A percentile compares a stretch with the other conserved stretches of the same genome.
Conservation (phyloP, 768 basidiomycete species). For the Xerocomus brunneocitrinus region DNA sequence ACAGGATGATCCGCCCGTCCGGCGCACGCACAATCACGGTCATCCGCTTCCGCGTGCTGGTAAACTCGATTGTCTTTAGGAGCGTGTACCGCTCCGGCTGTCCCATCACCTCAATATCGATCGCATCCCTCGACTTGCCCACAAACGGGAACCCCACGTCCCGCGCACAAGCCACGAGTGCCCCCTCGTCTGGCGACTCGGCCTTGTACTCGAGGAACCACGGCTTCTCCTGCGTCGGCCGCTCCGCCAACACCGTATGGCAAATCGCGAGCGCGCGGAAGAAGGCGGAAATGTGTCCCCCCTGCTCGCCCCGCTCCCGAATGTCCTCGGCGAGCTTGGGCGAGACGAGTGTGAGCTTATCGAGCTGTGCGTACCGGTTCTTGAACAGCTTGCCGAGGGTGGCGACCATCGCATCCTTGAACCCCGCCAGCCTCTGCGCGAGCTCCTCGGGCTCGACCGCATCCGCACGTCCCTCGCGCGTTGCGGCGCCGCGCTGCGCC, state of each 20-base stretch:
- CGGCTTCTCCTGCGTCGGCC: constrained; percentile 59
- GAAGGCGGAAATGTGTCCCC: constrained; percentile 69
- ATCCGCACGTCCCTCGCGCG: constrained; percentile 70
- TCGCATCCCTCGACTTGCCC: constrained; percentile 59
- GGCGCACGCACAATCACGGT: constrained; percentile 85
- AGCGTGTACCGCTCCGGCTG: constrained; percentile 77
- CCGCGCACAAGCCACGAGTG: constrained; percentile 85
- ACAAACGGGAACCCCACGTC: constrained; percentile 94
- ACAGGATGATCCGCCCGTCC: constrained; percentile 76
- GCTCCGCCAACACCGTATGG: constrained; percentile 85
- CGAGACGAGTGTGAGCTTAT: constrained; percentile 84
- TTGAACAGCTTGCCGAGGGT: constrained; percentile 77
- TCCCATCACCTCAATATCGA: constrained; percentile 92
- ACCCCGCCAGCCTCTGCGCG: constrained; percentile 51
- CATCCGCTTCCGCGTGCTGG: constrained; percentile 93
- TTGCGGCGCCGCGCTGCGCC: constrained; percentile 88
- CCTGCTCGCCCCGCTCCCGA: constrained; percentile 57
- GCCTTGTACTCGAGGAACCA: constrained; percentile 85
- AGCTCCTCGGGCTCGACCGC: constrained; percentile 68
- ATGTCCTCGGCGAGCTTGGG: constrained; percentile 81
- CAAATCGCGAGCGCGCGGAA: constrained; percentile 95
- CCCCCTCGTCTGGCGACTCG: constrained; percentile 94
- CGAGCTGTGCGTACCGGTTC: constrained; percentile 78
- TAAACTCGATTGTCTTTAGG: constrained; percentile 88
- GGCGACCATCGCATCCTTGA: constrained; percentile 74